Conservation (phyloP, 257 asterid species). For the Jasminum sambac region DNA sequence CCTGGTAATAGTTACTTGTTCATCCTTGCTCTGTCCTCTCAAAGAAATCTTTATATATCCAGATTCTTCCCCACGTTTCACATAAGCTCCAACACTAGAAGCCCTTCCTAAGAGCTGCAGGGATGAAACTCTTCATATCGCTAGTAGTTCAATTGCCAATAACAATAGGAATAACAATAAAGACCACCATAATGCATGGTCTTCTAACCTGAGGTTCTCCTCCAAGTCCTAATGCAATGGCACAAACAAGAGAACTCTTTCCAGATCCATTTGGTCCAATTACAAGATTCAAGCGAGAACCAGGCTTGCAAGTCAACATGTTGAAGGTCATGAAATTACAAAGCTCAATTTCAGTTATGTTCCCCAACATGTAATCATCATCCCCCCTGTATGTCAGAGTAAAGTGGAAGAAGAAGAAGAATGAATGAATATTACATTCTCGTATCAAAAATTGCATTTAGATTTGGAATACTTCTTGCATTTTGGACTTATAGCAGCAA, state of each 20-base stretch:
- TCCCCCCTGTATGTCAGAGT: constrained; percentile 56
- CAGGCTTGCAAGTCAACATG: constrained; percentile 67
- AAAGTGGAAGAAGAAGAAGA: not conserved
- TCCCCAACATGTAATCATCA: constrained; percentile 82
- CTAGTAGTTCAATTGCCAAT: constrained; percentile 19
- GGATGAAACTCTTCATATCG: constrained; percentile 21
- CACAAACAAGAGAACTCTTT: constrained; percentile 96
- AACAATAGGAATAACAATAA: constrained; percentile 17
- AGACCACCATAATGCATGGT: constrained; percentile 6
- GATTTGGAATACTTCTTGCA: not conserved
- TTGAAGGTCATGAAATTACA: constrained; percentile 91
- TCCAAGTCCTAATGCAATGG: constrained; percentile 91
- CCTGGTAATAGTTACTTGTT: constrained; percentile 57
- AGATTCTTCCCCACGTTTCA: constrained; percentile 92
- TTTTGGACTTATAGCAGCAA: not conserved
- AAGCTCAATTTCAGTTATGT: constrained; percentile 73
- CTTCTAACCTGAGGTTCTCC: constrained; percentile 84
- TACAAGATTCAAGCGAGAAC: constrained; percentile 83
- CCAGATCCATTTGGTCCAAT: constrained; percentile 98
- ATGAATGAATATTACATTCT: constrained; percentile 11
- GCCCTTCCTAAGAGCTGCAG: constrained; percentile 95
- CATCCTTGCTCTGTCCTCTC: constrained; percentile 65
- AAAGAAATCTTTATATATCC: constrained; percentile 68
- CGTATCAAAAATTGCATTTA: constrained; percentile 1
- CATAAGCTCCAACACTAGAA: constrained; percentile 80